Conservation (phyloP, 805 yeast genomes). For the Suhomyces sp. region DNA sequence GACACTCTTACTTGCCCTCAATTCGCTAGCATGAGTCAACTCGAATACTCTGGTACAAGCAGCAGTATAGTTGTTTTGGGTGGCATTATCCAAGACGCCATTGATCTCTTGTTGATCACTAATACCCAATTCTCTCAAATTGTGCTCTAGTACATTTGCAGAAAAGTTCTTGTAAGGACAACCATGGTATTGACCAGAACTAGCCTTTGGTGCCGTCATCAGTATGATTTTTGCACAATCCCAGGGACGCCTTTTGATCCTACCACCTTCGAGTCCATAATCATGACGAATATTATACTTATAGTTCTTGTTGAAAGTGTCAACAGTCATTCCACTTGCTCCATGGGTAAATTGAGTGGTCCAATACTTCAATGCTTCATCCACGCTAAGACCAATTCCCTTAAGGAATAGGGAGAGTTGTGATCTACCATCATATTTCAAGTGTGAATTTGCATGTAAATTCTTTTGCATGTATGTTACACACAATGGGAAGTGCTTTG, state of each 20-base stretch:
- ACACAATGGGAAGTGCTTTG: constrained; percentile 79
- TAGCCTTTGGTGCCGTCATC: constrained; percentile 62
- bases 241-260: constrained; percentile 83
- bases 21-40: constrained; percentile 51
- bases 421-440: constrained; percentile 80
- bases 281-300: constrained; percentile 83
- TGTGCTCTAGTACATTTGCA: constrained; percentile 57
- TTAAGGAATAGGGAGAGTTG: constrained; percentile 83
- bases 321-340: constrained; percentile 53
- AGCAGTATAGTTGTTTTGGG: constrained; percentile 68
- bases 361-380: constrained; percentile 90
- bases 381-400: constrained; percentile 84
- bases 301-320: constrained; percentile 84
- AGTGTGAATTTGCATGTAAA: constrained; percentile 62
- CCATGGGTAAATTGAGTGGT: constrained; percentile 62
- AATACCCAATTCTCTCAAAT: constrained; percentile 65
- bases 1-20: constrained; percentile 32
- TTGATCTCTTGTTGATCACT: constrained; percentile 55
- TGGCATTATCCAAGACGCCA: constrained; percentile 65
- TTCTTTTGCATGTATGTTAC: constrained; percentile 64
- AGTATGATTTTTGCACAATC: constrained; percentile 72
- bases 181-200: constrained; percentile 75
- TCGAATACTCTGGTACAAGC: constrained; percentile 93
- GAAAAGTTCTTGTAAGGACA: constrained; percentile 86
- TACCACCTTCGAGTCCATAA: constrained; percentile 89